These are phyloP conservation scores for Ophiosphaerella narmari DNA, from an alignment of 2,329 filamentous ascomycete genomes.

Conservation along the genomic window DNA sequence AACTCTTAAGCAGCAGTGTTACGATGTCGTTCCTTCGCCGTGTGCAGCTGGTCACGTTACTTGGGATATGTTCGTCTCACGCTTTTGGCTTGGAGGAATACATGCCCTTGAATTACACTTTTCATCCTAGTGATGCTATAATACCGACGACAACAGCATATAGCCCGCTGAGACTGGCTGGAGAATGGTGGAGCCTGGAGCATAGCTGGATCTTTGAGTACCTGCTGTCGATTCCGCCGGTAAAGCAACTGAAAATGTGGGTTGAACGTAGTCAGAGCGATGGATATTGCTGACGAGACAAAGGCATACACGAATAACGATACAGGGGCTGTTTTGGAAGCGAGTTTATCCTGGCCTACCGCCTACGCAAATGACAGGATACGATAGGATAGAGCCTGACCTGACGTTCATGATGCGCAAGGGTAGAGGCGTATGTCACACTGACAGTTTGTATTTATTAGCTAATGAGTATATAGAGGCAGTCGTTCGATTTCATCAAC, in stretches of 20 bases:
- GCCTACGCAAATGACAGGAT: slow-evolving; percentile 52
- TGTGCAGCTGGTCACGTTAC: not conserved
- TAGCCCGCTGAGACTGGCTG: slow-evolving; percentile 14
- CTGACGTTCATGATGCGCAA: slow-evolving; percentile 57
- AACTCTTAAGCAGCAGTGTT: not conserved
- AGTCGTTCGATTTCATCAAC: slow-evolving; percentile 61
- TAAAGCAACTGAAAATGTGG: slow-evolving; percentile 51
- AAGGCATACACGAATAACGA: slow-evolving; percentile 43
- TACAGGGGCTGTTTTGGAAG: slow-evolving; percentile 46
- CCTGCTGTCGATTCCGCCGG: slow-evolving; percentile 53
- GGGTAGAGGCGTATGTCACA: slow-evolving; percentile 42
- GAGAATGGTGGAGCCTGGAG: slow-evolving; percentile 40
- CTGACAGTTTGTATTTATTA: too few species aligned
- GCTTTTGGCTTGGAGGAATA: not conserved
- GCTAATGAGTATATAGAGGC: slow-evolving; percentile 44
- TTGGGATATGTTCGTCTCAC: not conserved
- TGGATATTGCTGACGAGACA: slow-evolving; percentile 17
- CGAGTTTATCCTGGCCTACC: slow-evolving; percentile 52
- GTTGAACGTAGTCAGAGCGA: slow-evolving; percentile 8
- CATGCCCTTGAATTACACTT: not conserved
- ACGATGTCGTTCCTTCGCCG: not conserved
- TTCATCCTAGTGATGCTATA: not conserved
- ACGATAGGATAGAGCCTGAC: slow-evolving; percentile 61
- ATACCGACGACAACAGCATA: slow-evolving; percentile 4
- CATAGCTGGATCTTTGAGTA: slow-evolving; percentile 48